Evolutionary conservation across 1,139 yeast species (phyloP), one percentile per base, ranked within the genome.

Genomic region (Trichomonascaceae sp.): DNA sequence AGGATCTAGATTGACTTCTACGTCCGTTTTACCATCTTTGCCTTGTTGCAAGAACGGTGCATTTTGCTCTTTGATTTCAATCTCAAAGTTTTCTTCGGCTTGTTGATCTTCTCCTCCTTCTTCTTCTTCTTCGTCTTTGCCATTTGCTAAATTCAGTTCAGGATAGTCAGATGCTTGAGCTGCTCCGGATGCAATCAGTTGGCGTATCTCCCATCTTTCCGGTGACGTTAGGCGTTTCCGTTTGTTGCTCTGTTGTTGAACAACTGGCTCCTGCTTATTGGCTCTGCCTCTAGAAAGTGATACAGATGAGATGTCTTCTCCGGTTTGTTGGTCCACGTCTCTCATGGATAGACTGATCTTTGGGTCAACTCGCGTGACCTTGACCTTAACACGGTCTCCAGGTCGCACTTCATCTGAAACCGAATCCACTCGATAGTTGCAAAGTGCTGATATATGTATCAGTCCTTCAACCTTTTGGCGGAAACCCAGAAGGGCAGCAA

Each of bases 141-240:
- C 43, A 39, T 56, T 59, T 13, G 34, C 42, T 5, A 33, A 37
- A 20, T 37, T 38, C 1, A 78, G 54, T 35, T 77, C 92, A 1
- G 89, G 89, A 46, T 76, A 76, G 39, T 78, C 89, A 9, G 74
- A 67, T 0, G 77, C 71, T 2, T 74, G 65, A 0, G 74, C 72
- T 0, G 71, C 89, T 2, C 93, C 93, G 3, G 92, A 74, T 0
- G 92, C 79, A 25, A 79, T 76, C 23, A 82, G 60, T 48, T 87
- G 96, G 23, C 81, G 64, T 34, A 82, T 67, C 48, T 87, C 96
- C 94, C 95, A 87, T 37, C 87, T 59, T 52, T 87, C 97, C 1
- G 93, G 93, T 0, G 93, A 78, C 0, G 92, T 76, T 26, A 78
- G 54, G 33, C 82, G 60, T 45, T 74, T 64, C 37, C 62, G 54